Evolutionary conservation across 2,329 filamentous ascomycete genomes (phyloP).

Genomic region (Aureobasidium sp.): DNA sequence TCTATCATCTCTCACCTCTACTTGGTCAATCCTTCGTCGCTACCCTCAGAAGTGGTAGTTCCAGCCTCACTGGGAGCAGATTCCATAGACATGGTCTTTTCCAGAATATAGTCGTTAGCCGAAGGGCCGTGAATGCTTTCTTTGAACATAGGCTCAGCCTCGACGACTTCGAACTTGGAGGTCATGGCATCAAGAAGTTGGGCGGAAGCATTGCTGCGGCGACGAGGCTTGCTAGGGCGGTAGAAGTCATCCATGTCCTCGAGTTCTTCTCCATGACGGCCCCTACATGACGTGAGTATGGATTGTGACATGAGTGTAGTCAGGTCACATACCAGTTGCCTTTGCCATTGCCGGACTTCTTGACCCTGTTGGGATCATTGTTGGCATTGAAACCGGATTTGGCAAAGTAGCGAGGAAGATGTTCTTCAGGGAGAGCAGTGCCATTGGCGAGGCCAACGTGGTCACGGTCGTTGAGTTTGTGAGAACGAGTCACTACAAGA

Average conservation of each 20-base stretch:
- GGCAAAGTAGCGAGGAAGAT: slow-evolving; percentile 85
- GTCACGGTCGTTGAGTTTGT: slow-evolving; percentile 92
- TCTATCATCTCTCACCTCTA: slow-evolving; percentile 4
- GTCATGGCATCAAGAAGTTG: slow-evolving; percentile 70
- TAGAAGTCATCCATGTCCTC: slow-evolving; percentile 63
- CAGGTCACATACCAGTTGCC: slow-evolving; percentile 72
- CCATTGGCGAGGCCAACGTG: slow-evolving; percentile 72
- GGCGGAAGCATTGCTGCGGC: slow-evolving; percentile 84
- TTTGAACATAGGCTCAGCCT: slow-evolving; percentile 86
- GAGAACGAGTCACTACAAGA: slow-evolving; percentile 82
- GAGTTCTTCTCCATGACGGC: slow-evolving; percentile 71
- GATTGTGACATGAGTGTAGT: not conserved
- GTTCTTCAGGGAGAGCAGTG: slow-evolving; percentile 58
- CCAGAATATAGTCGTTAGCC: slow-evolving; percentile 37
- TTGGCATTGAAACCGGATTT: slow-evolving; percentile 69
- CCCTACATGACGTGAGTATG: slow-evolving; percentile 48
- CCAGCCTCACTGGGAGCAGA: slow-evolving; percentile 3
- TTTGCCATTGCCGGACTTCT: slow-evolving; percentile 91
- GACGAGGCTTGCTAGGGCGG: slow-evolving; percentile 75
- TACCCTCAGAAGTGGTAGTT: not conserved
- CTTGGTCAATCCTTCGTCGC: slow-evolving; percentile 4
- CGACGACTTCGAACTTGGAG: slow-evolving; percentile 92
- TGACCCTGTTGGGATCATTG: slow-evolving; percentile 81
- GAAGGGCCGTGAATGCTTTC: slow-evolving; percentile 67
- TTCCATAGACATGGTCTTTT: slow-evolving; percentile 7